A percentile compares a stretch with the other conserved stretches of the same genome.
These are phyloP conservation scores for Pythium dissotocum DNA, from an alignment of 352 stramenopile species.

Conservation along the genomic window DNA sequence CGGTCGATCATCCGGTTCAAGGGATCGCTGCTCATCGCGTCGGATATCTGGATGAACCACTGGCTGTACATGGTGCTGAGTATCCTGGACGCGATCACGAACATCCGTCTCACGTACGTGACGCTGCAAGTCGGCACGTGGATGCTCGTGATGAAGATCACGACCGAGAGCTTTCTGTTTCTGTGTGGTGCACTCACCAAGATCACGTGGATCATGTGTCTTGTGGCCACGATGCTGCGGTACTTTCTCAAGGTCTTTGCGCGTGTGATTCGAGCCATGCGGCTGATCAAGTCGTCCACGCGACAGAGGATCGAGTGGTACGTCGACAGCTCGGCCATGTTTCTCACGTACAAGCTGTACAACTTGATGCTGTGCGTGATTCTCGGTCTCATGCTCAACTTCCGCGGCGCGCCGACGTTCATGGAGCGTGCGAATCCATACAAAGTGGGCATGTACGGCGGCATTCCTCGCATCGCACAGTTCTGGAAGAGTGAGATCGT, in stretches of 20 bases:
- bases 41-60: conserved; percentile 72
- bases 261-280: conserved; percentile 39
- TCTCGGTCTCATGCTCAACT: conserved; percentile 43
- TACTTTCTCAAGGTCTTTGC: conserved; percentile 38
- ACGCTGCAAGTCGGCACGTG: conserved; percentile 56
- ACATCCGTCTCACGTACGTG: conserved; percentile 53
- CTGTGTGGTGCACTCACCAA: conserved; percentile 50
- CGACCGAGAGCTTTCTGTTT: conserved; percentile 61
- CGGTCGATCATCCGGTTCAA: conserved; percentile 51
- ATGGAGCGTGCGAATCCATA: conserved; percentile 41
- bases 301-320: conserved; percentile 50
- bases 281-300: conserved; percentile 38
- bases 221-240: conserved; percentile 42
- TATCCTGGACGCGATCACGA: conserved; percentile 51
- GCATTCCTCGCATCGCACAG: conserved; percentile 33
- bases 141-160: conserved; percentile 58
- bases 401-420: conserved; percentile 44
- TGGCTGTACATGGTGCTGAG: conserved; percentile 68
- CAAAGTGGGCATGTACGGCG: conserved; percentile 51
- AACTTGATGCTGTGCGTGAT: conserved; percentile 53
- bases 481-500: conserved; percentile 67
- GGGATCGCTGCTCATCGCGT: conserved; percentile 54
- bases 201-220: conserved; percentile 68
- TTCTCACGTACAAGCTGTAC: conserved; percentile 67
- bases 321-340: conserved; percentile 49